Evolutionary conservation across 495 filamentous ascomycete genomes (phyloP).

Genomic region (Penicillium fimorum): DNA sequence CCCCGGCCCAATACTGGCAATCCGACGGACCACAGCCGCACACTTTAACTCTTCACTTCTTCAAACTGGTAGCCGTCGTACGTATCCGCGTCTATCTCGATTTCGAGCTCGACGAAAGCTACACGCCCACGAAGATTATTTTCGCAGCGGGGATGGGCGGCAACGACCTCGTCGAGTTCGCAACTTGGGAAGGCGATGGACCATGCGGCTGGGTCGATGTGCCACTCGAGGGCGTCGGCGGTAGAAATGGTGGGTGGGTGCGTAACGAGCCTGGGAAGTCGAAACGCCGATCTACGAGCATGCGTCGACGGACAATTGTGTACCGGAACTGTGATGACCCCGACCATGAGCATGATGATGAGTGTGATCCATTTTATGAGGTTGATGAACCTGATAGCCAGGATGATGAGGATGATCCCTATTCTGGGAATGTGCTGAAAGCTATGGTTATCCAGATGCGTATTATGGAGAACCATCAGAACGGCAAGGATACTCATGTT

Average conservation of each 20-base stretch:
- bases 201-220: constrained; percentile 91
- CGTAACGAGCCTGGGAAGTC: constrained; percentile 15
- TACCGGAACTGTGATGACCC: constrained; percentile 7
- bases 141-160: constrained; percentile 83
- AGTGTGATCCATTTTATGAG: constrained; percentile 2
- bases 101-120: constrained; percentile 88
- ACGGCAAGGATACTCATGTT: constrained; percentile 97
- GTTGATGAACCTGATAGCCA: constrained; percentile 11
- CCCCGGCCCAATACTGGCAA: constrained; percentile 86
- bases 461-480: constrained; percentile 95
- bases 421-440: constrained; percentile 68
- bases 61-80: constrained; percentile 84
- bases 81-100: constrained; percentile 84
- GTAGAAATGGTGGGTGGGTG: constrained; percentile 43
- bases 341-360: constrained; percentile 3
- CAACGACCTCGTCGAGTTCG: constrained; percentile 83
- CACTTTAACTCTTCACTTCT: constrained; percentile 89
- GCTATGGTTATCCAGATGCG: constrained; percentile 84
- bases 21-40: constrained; percentile 96
- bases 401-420: constrained; percentile 37
- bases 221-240: constrained; percentile 64
- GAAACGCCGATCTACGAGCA: constrained; percentile 13
- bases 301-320: constrained; percentile 6
- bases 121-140: constrained; percentile 91
- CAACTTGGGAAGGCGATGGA: constrained; percentile 67